Conservation (phyloP, 2,329 filamentous ascomycete species). For the Hypoxylon sp. region DNA sequence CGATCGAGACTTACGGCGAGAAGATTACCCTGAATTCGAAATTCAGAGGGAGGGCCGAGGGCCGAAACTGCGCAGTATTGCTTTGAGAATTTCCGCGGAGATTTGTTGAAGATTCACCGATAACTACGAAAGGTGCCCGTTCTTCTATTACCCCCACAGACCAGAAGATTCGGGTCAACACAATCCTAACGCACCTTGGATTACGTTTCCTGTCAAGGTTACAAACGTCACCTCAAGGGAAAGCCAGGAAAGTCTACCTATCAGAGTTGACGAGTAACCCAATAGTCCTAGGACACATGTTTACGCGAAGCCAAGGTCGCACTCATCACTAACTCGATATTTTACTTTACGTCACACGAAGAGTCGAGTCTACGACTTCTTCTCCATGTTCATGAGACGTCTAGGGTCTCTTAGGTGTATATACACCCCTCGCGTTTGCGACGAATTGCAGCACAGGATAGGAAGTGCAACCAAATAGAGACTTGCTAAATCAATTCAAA, state of each 20-base stretch:
- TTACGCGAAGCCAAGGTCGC: neutral
- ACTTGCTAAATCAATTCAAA: slow-evolving; percentile 13
- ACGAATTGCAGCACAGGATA: slow-evolving; percentile 31
- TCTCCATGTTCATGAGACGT: slow-evolving; percentile 20
- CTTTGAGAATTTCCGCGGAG: slow-evolving; percentile 4
- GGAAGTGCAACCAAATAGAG: slow-evolving; percentile 29
- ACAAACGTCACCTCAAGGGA: neutral
- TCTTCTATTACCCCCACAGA: neutral
- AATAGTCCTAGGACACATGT: neutral
- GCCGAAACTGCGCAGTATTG: neutral
- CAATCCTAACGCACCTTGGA: neutral
- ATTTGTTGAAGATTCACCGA: slow-evolving; percentile 3
- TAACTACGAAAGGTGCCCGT: neutral
- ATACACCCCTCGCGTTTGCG: slow-evolving; percentile 28
- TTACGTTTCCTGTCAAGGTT: neutral
- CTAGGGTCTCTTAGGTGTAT: slow-evolving; percentile 18
- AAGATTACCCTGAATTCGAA: slow-evolving; percentile 2
- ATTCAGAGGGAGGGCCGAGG: neutral
- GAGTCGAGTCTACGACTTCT: slow-evolving; percentile 18
- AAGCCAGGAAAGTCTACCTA: neutral
- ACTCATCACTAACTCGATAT: neutral
- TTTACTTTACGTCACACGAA: slow-evolving; percentile 10
- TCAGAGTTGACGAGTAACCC: neutral
- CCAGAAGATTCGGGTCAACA: neutral
- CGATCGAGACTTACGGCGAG: neutral